Percentiles rank a stretch among this genome's conserved stretches.
Conservation (phyloP, 2,329 filamentous ascomycete species). For the Pyrenophora graminea region DNA sequence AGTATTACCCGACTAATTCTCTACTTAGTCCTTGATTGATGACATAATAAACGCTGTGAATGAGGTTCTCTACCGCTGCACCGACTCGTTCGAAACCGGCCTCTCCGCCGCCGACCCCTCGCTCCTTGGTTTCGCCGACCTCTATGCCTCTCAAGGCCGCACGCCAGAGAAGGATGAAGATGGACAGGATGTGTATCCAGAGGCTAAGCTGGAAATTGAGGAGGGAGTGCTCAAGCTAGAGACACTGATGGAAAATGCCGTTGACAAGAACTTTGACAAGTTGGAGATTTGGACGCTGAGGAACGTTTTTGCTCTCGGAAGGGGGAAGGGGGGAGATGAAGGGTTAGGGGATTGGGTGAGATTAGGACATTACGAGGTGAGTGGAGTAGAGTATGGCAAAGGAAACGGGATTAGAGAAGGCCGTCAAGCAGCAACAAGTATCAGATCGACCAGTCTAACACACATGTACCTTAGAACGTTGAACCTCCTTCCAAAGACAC, state of each 20-base stretch:
- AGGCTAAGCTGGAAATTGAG: constrained; percentile 74
- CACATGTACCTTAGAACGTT: constrained; percentile 26
- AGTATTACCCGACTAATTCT: background rate
- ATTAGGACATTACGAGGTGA: constrained; percentile 81
- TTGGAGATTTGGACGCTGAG: constrained; percentile 79
- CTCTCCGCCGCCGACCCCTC: constrained; percentile 74
- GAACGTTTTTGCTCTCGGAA: constrained; percentile 63
- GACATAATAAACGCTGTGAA: constrained; percentile 98
- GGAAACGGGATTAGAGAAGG: background rate
- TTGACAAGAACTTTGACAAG: constrained; percentile 58
- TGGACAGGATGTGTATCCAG: constrained; percentile 51
- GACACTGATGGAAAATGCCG: constrained; percentile 54
- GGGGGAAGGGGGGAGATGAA: constrained; percentile 61
- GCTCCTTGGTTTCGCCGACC: constrained; percentile 74
- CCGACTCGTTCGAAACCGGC: constrained; percentile 83
- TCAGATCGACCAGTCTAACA: background rate
- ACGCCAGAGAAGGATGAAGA: constrained; percentile 51
- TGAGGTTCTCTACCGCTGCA: constrained; percentile 85
- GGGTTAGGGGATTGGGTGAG: constrained; percentile 72
- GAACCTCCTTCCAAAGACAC: constrained; percentile 26
- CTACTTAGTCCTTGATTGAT: constrained; percentile 79
- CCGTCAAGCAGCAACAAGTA: background rate
- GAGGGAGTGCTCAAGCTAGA: constrained; percentile 66
- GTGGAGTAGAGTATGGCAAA: constrained; percentile 7
- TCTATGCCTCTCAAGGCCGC: constrained; percentile 51